Conservation (phyloP, 2,329 filamentous ascomycete species). For the Aspergillus aculeatus region DNA sequence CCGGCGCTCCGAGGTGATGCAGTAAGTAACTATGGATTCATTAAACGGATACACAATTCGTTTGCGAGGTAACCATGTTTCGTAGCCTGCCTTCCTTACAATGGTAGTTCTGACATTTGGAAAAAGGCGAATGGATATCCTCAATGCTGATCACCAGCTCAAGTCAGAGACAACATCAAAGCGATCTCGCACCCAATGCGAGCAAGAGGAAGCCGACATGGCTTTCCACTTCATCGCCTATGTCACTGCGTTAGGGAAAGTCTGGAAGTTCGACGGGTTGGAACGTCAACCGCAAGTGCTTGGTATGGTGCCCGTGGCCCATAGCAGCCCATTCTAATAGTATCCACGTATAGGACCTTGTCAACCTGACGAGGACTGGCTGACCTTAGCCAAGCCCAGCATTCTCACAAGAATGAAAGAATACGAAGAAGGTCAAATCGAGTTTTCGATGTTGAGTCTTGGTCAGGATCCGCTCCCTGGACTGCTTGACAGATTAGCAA, state of each 20-base stretch:
- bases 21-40: conserved; percentile 70
- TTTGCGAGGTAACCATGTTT: conserved; percentile 63
- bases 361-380: conserved; percentile 59
- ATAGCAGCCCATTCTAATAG: not conserved
- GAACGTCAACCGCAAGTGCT: conserved; percentile 68
- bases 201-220: conserved; percentile 55
- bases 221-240: conserved; percentile 89
- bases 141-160: conserved; percentile 67
- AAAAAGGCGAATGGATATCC: conserved; percentile 68
- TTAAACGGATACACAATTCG: conserved; percentile 82
- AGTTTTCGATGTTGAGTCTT: conserved; percentile 77
- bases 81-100: not conserved
- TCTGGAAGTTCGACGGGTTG: conserved; percentile 90
- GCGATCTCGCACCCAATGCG: conserved; percentile 38
- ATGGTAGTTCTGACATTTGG: conserved; percentile 1
- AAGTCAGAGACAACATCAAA: conserved; percentile 46
- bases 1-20: conserved; percentile 73
- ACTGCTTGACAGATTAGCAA: conserved; percentile 45
- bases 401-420: conserved; percentile 67
- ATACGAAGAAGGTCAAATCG: conserved; percentile 63
- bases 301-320: conserved; percentile 38
- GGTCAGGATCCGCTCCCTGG: conserved; percentile 63
- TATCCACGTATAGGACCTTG: conserved; percentile 35
- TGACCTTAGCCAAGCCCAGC: conserved; percentile 60
- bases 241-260: conserved; percentile 67